Percentiles rank a stretch among this genome's conserved stretches.
Evolutionary conservation across 1,284 basidiomycete species (phyloP).

Genomic region (Grifola frondosa): DNA sequence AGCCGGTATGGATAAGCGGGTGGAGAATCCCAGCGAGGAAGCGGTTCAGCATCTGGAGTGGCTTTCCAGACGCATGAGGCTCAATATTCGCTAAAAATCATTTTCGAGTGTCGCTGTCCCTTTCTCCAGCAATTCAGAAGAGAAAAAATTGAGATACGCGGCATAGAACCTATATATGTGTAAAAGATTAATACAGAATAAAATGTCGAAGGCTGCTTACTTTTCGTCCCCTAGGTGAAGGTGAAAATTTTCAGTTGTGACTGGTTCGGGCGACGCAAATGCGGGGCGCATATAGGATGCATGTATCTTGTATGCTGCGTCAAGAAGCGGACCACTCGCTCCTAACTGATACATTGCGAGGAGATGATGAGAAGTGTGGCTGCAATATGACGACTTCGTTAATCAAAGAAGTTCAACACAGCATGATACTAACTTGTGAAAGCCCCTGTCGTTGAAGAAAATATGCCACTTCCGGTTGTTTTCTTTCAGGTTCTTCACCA

Average conservation of each 20-base stretch:
- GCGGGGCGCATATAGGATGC: slow-evolving; percentile 38
- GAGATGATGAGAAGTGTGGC: slow-evolving; percentile 51
- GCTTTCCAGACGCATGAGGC: slow-evolving; percentile 30
- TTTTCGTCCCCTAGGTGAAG: slow-evolving; percentile 49
- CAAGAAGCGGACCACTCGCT: slow-evolving; percentile 39
- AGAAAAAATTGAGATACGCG: slow-evolving; percentile 60
- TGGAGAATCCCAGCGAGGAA: slow-evolving; percentile 61
- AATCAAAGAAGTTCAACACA: neutral
- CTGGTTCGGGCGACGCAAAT: slow-evolving; percentile 41
- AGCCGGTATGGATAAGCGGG: slow-evolving; percentile 64
- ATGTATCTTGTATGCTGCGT: slow-evolving; percentile 44
- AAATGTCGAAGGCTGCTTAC: slow-evolving; percentile 29
- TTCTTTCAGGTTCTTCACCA: slow-evolving; percentile 50
- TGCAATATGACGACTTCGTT: slow-evolving; percentile 15
- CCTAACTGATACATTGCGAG: slow-evolving; percentile 53
- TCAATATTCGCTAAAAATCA: slow-evolving; percentile 54
- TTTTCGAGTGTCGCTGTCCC: slow-evolving; percentile 50
- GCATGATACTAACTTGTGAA: slow-evolving; percentile 48
- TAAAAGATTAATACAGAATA: neutral
- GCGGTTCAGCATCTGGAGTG: slow-evolving; percentile 57
- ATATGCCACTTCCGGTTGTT: slow-evolving; percentile 59
- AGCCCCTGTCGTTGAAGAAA: slow-evolving; percentile 59
- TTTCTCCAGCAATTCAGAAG: slow-evolving; percentile 40
- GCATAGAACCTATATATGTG: slow-evolving; percentile 48
- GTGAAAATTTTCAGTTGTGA: slow-evolving; percentile 45